Evolutionary conservation across 2,329 filamentous ascomycete species (phyloP).

Genomic region (Pseudogymnoascus sp.): DNA sequence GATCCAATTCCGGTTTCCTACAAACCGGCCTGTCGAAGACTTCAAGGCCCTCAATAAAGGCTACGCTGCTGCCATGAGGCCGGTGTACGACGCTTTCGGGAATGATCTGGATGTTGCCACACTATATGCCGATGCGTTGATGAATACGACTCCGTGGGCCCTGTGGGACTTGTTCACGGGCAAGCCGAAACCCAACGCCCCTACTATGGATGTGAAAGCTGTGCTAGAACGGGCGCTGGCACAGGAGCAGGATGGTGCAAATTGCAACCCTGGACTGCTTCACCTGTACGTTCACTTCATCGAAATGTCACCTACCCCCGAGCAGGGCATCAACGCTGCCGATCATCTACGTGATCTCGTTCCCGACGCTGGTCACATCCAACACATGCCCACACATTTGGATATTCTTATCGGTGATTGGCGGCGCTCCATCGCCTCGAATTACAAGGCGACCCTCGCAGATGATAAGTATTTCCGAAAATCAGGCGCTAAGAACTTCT

Average conservation of each 20-base stretch:
- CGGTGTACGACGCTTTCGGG: conserved; percentile 43
- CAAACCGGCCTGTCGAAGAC: conserved; percentile 40
- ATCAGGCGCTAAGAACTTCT: conserved; percentile 61
- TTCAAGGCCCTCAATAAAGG: conserved; percentile 48
- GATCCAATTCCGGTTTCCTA: conserved; percentile 54
- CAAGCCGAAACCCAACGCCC: conserved; percentile 45
- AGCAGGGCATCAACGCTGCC: conserved; percentile 53
- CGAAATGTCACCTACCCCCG: conserved; percentile 66
- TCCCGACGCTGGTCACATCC: conserved; percentile 62
- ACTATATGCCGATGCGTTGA: conserved; percentile 57
- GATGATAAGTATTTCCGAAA: conserved; percentile 61
- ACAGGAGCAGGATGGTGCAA: conserved; percentile 34
- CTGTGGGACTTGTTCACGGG: conserved; percentile 57
- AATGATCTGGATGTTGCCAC: conserved; percentile 57
- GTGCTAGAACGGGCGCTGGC: conserved; percentile 53
- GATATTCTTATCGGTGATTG: conserved; percentile 71
- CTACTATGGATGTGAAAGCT: conserved; percentile 49
- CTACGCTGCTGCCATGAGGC: conserved; percentile 56
- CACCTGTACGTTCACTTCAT: conserved; percentile 74
- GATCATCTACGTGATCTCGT: conserved; percentile 57
- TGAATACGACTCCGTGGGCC: conserved; percentile 59
- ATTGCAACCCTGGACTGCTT: conserved; percentile 60
- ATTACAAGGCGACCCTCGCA: conserved; percentile 57
- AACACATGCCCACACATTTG: conserved; percentile 73
- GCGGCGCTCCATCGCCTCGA: conserved; percentile 56